A percentile compares a stretch with the other conserved stretches of the same genome.
Evolutionary conservation across 768 basidiomycete genomes (phyloP).

Genomic region (Collybia sp.): DNA sequence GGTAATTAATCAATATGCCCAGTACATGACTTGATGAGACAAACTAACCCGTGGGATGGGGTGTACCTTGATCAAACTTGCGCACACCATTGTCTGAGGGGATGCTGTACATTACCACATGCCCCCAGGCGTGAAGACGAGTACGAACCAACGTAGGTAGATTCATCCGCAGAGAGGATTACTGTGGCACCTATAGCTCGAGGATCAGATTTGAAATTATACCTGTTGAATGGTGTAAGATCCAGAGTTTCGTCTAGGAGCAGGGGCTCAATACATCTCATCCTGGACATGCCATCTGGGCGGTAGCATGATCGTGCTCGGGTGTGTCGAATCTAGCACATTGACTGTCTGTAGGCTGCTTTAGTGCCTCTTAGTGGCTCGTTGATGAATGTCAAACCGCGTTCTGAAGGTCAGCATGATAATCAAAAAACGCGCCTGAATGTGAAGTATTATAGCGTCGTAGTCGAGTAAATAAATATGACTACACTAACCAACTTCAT

Average conservation of each 20-base stretch:
- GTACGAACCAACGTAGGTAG: constrained; percentile 49
- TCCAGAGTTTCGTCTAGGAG: not conserved
- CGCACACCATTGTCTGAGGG: constrained; percentile 39
- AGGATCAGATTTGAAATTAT: constrained; percentile 73
- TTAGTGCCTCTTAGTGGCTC: not conserved
- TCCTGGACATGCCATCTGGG: constrained; percentile 47
- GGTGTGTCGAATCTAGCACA: constrained; percentile 52
- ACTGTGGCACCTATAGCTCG: constrained; percentile 57
- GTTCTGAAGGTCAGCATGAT: constrained; percentile 60
- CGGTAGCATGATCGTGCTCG: constrained; percentile 55
- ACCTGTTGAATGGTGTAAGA: constrained; percentile 30
- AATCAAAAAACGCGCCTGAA: constrained; percentile 64
- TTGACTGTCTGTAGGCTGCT: constrained; percentile 48
- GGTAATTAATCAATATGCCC: not conserved
- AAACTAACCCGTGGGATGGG: constrained; percentile 69
- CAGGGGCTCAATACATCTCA: constrained; percentile 44
- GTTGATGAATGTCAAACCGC: constrained; percentile 39
- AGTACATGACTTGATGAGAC: not conserved
- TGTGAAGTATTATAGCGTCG: not conserved
- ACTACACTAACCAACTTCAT: constrained; percentile 45
- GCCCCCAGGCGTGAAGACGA: not conserved
- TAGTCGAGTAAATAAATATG: not conserved
- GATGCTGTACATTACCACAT: not conserved
- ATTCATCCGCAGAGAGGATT: constrained; percentile 61
- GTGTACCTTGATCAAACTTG: constrained; percentile 60